Base-by-base conservation (phyloP, 345 rosid genomes). In the Hibiscus trionum region DNA sequence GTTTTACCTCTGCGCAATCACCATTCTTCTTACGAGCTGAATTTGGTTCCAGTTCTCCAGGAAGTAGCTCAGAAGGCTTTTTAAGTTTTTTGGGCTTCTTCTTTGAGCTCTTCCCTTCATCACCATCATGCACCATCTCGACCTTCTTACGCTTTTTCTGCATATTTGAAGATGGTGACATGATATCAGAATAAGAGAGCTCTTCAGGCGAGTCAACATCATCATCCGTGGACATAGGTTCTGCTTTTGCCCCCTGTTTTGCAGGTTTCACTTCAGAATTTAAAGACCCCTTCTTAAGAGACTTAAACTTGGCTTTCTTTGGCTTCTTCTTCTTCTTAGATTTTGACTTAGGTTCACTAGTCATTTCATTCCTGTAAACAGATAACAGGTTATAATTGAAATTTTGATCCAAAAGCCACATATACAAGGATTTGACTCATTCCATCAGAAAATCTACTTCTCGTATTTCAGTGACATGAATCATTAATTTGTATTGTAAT, bases 221-320 rank as follows among this genome's bases (percentile, higher is more conserved):
- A 69, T 83, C 91, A 70, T 86, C 88, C 14, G 80, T 70, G 74
- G 77, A 88, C 80, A 76, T 75, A 72, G 84, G 76, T 58, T 90
- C 90, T 21, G 62, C 64, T 29, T 80, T 77, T 63, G 76, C 62
- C 70, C 85, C 88, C 75, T 79, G 77, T 83, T 89, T 88, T 65
- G 80, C 82, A 56, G 77, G 81, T 80, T 85, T 88, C 66, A 79
- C 52, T 74, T 84, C 95, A 75, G 90, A 86, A 85, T 86, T 73
- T 61, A 93, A 77, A 59, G 97, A 83, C 75, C 91, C 95, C 77
- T 90, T 96, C 86, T 91, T 93, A 74, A 93, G 82, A 74, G 97
- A 96, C 77, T 90, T 96, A 80, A 83, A 93, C 83, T 91, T 96
- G 46, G 97, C 85, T 84, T 96, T 96, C 86, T 91, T 96, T 15